These are phyloP conservation scores for Xylaria arbuscula DNA, from an alignment of 2,329 filamentous ascomycete species.

Conservation along the genomic window DNA sequence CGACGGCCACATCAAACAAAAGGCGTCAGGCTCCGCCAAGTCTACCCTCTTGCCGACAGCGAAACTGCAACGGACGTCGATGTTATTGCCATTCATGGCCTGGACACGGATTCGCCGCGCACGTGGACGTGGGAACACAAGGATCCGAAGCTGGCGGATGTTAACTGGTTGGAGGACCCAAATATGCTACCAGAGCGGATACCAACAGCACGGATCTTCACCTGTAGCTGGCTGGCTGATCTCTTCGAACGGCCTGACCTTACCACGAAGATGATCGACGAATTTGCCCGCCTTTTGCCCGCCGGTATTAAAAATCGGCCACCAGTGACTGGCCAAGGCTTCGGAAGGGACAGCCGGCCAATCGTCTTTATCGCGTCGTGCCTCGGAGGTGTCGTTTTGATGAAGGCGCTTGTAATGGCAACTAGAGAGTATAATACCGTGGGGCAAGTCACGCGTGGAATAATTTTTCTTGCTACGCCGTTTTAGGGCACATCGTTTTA, in stretches of 20 bases:
- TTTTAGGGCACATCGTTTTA: constrained; percentile 15
- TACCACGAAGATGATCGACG: not conserved
- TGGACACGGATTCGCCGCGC: constrained; percentile 14
- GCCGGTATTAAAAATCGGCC: not conserved
- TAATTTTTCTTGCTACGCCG: constrained; percentile 22
- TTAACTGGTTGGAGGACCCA: constrained; percentile 18
- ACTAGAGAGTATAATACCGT: not conserved
- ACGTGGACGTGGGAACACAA: constrained; percentile 10
- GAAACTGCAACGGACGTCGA: constrained; percentile 11
- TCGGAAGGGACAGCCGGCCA: not conserved
- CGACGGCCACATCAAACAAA: not conserved
- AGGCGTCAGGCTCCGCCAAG: constrained; percentile 4
- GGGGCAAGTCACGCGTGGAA: not conserved
- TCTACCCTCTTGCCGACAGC: constrained; percentile 4
- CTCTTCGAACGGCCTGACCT: not conserved
- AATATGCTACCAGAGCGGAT: constrained; percentile 15
- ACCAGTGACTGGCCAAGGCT: not conserved
- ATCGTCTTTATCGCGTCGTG: constrained; percentile 26
- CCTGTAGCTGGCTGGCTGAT: constrained; percentile 15
- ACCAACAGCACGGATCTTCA: constrained; percentile 21
- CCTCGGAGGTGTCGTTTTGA: constrained; percentile 16
- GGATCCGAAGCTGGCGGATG: not conserved
- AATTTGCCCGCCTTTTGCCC: constrained; percentile 13
- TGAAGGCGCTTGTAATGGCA: constrained; percentile 4
- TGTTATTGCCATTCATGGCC: constrained; percentile 25